Conservation (phyloP, 176 grass and related monocot species). For the Elymus sibiricus region DNA sequence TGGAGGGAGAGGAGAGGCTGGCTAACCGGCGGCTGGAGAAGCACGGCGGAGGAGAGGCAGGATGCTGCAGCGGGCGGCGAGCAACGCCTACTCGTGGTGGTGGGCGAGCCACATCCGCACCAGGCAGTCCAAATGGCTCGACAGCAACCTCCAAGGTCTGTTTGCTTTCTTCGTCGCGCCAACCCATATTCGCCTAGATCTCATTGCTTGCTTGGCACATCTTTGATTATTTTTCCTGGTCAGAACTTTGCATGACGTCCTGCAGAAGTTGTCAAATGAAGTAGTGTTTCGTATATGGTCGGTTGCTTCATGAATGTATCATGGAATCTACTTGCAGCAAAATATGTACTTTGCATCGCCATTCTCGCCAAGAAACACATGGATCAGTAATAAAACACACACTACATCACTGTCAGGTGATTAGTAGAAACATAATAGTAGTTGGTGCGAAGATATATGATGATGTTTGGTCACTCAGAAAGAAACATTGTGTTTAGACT, state of each 20-base stretch:
- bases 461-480: not conserved
- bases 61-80: slow-evolving; percentile 79
- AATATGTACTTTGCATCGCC: not conserved
- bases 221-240: not conserved
- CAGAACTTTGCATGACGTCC: not conserved
- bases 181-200: not conserved
- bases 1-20: not conserved
- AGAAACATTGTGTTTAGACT: not conserved
- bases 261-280: not conserved
- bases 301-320: not conserved
- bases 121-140: slow-evolving; percentile 97
- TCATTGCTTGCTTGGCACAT: not conserved
- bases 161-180: not conserved
- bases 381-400: not conserved
- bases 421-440: no score
- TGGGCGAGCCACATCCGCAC: slow-evolving; percentile 91
- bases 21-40: not conserved
- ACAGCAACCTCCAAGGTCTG: slow-evolving; percentile 72
- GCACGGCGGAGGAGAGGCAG: not conserved
- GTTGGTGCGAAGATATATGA: no score
- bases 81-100: slow-evolving; percentile 92
- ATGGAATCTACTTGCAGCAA: not conserved
- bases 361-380: not conserved
- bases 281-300: not conserved
- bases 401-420: not conserved